phyloP scores from a whole-genome alignment of 768 basidiomycete genomes.

The Mrakia frigida region DNA sequence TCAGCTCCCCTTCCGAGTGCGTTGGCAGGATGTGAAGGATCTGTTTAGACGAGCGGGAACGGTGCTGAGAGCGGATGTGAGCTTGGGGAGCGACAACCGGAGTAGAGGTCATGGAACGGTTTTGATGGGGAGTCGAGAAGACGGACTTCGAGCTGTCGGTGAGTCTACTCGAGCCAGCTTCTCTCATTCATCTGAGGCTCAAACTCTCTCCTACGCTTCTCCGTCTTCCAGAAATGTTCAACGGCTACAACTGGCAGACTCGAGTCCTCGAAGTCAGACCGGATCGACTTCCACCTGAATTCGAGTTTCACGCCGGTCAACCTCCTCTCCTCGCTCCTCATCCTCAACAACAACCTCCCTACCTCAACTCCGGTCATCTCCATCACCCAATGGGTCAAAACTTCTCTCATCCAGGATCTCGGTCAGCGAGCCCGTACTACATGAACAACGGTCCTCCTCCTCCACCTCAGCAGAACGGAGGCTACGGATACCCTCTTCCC shows the following conservation, averaged over 20 bases:
- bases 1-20: slow-evolving; percentile 89
- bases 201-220: no score
- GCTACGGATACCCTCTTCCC: slow-evolving; percentile 17
- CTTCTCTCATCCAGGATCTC: slow-evolving; percentile 22
- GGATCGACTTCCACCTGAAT: slow-evolving; percentile 69
- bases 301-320: slow-evolving; percentile 46
- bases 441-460: slow-evolving; percentile 30
- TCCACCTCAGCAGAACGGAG: background rate
- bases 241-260: slow-evolving; percentile 96
- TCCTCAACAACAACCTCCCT: slow-evolving; percentile 8
- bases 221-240: slow-evolving; percentile 66
- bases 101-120: slow-evolving; percentile 62
- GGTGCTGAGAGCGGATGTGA: slow-evolving; percentile 60
- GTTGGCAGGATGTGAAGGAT: slow-evolving; percentile 99
- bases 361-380: background rate
- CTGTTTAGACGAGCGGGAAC: slow-evolving; percentile 93
- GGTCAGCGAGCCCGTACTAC: slow-evolving; percentile 27
- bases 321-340: slow-evolving; percentile 16
- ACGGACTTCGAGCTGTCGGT: slow-evolving; percentile 78
- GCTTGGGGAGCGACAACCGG: slow-evolving; percentile 38
- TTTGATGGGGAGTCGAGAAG: slow-evolving; percentile 85
- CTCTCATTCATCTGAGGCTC: no score
- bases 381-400: slow-evolving; percentile 21
- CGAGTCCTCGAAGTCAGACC: slow-evolving; percentile 84
- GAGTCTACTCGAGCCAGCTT: no score